Evolutionary conservation across 2,329 filamentous ascomycete species (phyloP).

Genomic region (Diaporthe eres): DNA sequence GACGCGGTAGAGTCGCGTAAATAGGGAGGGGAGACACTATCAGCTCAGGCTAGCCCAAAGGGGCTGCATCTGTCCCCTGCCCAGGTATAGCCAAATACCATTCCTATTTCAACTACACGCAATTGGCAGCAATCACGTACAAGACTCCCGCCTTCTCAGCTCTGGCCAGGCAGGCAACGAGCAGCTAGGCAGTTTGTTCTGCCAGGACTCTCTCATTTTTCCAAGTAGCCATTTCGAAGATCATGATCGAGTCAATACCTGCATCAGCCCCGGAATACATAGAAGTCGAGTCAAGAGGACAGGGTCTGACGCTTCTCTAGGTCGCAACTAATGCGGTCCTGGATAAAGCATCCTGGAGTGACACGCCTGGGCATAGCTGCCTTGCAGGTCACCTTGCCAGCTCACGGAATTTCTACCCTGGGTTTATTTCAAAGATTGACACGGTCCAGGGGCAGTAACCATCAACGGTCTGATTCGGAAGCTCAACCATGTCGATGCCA

Average conservation of each 20-base stretch:
- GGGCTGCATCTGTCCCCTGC: not conserved
- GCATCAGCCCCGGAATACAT: not conserved
- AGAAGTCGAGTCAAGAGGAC: slow-evolving; percentile 10
- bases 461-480: not conserved
- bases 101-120: not conserved
- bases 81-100: not conserved
- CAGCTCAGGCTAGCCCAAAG: slow-evolving; percentile 16
- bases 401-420: not conserved
- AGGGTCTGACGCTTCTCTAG: slow-evolving; percentile 8
- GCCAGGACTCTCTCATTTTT: not conserved
- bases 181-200: not conserved
- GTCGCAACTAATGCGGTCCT: slow-evolving; percentile 6
- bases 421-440: not conserved
- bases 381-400: not conserved
- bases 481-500: slow-evolving; percentile 40
- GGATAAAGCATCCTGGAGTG: not conserved
- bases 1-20: slow-evolving; percentile 36
- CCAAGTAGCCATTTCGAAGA: not conserved
- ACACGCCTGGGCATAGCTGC: not conserved
- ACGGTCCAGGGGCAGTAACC: not conserved
- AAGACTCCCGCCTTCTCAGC: not conserved
- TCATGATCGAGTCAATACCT: slow-evolving; percentile 8
- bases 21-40: slow-evolving; percentile 20
- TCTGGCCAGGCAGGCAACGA: not conserved
- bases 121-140: not conserved